Base-by-base conservation (phyloP, 768 basidiomycete species). In the Dacryopinax primogenitus region DNA sequence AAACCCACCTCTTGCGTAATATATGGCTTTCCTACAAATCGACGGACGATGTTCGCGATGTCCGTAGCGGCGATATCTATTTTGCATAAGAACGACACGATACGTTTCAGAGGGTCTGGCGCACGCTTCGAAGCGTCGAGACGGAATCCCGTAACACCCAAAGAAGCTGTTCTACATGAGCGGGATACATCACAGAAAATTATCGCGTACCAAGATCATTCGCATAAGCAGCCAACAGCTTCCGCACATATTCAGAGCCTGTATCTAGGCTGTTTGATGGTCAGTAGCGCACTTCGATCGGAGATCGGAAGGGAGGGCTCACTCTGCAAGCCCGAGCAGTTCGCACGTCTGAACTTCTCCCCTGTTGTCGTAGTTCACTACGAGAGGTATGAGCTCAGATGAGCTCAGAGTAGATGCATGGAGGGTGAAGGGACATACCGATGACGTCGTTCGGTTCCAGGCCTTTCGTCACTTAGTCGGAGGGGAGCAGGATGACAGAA, bases 161-260 rank as follows among this genome's bases (percentile, higher is more conserved):
- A 30, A 6, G 51, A 58, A 15, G 26, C 51, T 58, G 51, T 11
- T 9, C 15, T 4, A 18, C 6, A 15, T 32, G 26, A 11, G 13
- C 51, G 30, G 3, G 32, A 32, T 3, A 13, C 21, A 28, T 30
- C 9, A 13, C 15, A 9, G 9, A 3, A 32, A 18, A 28, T 30
- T 6, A 28, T 6, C 9, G 9, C 51, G 15, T 30, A 58, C 51
- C 51, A 6, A 87, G 72, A 63, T 87, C 83, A 68, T 86, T 84
- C 3, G 71, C 81, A 70, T 86, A 86, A 28, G 73, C 68, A 0
- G 84, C 84, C 1, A 87, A 77, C 2, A 76, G 72, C 0, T 72
- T 72, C n/a, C 82, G 78, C 21, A 87, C 86, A 64, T 83, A 81
- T 44, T 81, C 80, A 0, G 83, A 83, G 0, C 84, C 82, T 0